Conservation (phyloP, 1,139 yeast species). For the Hyphopichia wangnamkhiaoensis region DNA sequence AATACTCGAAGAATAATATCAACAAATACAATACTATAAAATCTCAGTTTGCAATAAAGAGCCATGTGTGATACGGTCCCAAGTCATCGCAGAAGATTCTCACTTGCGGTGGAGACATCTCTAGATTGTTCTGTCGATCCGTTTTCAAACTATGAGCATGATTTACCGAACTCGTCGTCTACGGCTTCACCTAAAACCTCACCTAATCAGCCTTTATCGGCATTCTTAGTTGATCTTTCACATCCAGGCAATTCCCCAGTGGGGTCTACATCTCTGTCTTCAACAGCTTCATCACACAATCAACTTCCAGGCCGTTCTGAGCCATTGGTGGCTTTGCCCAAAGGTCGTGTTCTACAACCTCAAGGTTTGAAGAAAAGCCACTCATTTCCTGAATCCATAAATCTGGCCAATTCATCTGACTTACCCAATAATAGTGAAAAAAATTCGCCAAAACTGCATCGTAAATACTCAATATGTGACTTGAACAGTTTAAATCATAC, state of each 20-base stretch:
- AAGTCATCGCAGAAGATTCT: conserved; percentile 7
- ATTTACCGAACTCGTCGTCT: too few species aligned
- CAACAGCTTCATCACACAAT: background rate
- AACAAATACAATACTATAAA: too few species aligned
- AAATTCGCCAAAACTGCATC: conserved; percentile 12
- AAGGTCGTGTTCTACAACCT: too few species aligned
- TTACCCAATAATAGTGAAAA: background rate
- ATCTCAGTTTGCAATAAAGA: too few species aligned
- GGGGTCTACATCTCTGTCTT: background rate
- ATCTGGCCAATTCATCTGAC: background rate
- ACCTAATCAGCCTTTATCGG: conserved; percentile 25
- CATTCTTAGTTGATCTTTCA: conserved; percentile 20
- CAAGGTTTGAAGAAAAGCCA: background rate
- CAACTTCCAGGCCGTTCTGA: too few species aligned
- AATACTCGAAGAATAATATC: too few species aligned
- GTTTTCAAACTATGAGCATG: too few species aligned
- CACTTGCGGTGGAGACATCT: conserved; percentile 11
- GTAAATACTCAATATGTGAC: conserved; percentile 25
- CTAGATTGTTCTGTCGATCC: too few species aligned
- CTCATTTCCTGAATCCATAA: background rate
- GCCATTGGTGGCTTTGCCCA: too few species aligned
- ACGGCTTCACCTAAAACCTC: background rate
- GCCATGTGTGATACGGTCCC: too few species aligned
- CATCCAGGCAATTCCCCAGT: conserved; percentile 1
- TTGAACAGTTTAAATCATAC: conserved; percentile 19